Conservation (phyloP, 805 yeast species). For the Komagataella pastoris region DNA sequence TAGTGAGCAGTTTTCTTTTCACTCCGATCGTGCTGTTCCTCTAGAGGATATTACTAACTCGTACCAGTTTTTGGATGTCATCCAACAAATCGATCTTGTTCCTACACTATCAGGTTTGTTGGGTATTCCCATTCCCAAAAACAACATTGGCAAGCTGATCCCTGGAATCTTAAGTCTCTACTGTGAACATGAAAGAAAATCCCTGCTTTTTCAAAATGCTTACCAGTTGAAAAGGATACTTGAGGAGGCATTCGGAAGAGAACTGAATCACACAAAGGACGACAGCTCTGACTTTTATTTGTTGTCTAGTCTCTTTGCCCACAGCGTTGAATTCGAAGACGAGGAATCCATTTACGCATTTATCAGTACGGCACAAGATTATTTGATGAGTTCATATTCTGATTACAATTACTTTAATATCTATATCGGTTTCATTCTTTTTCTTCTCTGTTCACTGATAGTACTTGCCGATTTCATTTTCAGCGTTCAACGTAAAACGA, state of each 20-base stretch:
- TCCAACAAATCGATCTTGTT: constrained; percentile 63
- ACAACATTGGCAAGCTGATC: constrained; percentile 63
- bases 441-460: constrained; percentile 17
- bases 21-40: constrained; percentile 5
- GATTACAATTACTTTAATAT: constrained; percentile 53
- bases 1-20: constrained; percentile 39
- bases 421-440: constrained; percentile 21
- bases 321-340: neutral
- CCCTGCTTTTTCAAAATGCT: constrained; percentile 39
- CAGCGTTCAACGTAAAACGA: neutral
- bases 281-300: neutral
- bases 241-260: constrained; percentile 16
- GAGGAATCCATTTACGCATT: constrained; percentile 16
- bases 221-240: constrained; percentile 37
- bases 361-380: constrained; percentile 33
- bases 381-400: constrained; percentile 49
- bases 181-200: constrained; percentile 19
- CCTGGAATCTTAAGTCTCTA: constrained; percentile 42
- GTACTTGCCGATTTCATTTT: constrained; percentile 12
- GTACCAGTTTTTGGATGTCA: constrained; percentile 35
- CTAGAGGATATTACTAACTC: constrained; percentile 22
- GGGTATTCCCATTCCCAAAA: constrained; percentile 56
- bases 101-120: constrained; percentile 53
- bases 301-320: neutral
- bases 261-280: constrained; percentile 6